phyloP scores from a whole-genome alignment of 1,139 yeast species.

The Yamadazyma kanchanaburiensis region DNA sequence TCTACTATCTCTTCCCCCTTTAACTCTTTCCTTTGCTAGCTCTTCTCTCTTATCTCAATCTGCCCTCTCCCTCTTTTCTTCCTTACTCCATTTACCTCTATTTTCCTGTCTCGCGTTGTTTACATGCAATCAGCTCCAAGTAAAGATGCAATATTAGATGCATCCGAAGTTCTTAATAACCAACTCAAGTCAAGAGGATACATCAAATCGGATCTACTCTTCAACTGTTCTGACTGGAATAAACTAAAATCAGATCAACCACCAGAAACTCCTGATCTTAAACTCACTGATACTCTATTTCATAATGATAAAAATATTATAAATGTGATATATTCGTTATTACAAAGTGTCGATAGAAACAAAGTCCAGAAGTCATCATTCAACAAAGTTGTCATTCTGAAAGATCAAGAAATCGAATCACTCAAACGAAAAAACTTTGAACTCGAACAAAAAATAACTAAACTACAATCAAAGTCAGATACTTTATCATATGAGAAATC shows the following conservation, averaged over 20 bases:
- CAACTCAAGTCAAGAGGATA: constrained; percentile 37
- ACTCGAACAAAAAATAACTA: constrained; percentile 18
- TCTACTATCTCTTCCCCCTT: no score
- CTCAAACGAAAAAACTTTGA: constrained; percentile 21
- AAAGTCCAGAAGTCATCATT: constrained; percentile 32
- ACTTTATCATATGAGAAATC: constrained; percentile 13
- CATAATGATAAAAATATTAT: constrained; percentile 43
- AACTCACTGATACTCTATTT: constrained; percentile 28
- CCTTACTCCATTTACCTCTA: no score
- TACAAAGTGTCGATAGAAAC: constrained; percentile 38
- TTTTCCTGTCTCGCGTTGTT: no score
- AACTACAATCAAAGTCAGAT: constrained; percentile 7
- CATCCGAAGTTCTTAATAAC: constrained; percentile 38
- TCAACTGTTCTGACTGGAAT: constrained; percentile 35
- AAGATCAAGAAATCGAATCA: constrained; percentile 28
- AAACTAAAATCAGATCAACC: constrained; percentile 21
- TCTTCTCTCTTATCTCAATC: no score
- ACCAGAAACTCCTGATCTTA: constrained; percentile 13
- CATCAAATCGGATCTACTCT: constrained; percentile 28
- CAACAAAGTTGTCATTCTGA: constrained; percentile 25
- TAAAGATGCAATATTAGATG: constrained; percentile 32
- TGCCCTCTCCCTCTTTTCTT: no score
- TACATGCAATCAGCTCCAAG: no score
- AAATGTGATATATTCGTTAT: constrained; percentile 39
- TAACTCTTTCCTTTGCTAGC: no score